Base-by-base conservation (phyloP, 805 yeast genomes). In the Myxozyma mucilagina region DNA sequence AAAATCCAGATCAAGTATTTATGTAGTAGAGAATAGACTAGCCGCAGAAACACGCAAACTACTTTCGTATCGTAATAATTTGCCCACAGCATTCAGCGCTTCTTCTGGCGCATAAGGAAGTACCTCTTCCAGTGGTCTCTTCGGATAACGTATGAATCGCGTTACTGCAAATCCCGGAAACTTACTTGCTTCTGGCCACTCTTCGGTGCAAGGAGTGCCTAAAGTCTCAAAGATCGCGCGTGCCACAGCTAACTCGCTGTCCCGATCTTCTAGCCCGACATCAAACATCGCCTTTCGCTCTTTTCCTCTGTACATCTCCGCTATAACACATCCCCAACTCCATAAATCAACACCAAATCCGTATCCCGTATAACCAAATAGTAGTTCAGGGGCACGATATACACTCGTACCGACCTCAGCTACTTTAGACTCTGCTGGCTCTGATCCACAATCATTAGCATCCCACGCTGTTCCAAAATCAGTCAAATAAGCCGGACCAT, bases 301-400 rank as follows among this genome's bases (percentile, higher is more conserved):
- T 20, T 18, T 11, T 20, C 34, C 53, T 6, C 57, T 16, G n/a
- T 41, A 57, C 35, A 90, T 65, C 48, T 80, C 71, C n/a, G 86
- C 82, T 52, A 85, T 67, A 1, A 88, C 68, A 10, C 90, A 80
- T 0, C 90, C 96, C 18, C 83, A 70, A 0, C 88, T 76, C 96
- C 96, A 89, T 14, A 87, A 76, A 68, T 89, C 96, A 8, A 89
- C 76, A 43, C 79, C 83, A 41, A 69, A 71, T 1, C 80, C 74
- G 69, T 89, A 89, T 61, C 78, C 76, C 0, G 76, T 63, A n/a
- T 81, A 73, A 0, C 89, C 88, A 53, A 87, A 80, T 45, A 89
- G 75, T 50, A 87, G 73, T 69, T 89, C 96, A 0, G 96, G 93
- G 0, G 94, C 85, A 61, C 87, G 84, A 73, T 83, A 90, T 38